phyloP scores from a whole-genome alignment of 2,329 filamentous ascomycete species.

The Annulohypoxylon truncatum region DNA sequence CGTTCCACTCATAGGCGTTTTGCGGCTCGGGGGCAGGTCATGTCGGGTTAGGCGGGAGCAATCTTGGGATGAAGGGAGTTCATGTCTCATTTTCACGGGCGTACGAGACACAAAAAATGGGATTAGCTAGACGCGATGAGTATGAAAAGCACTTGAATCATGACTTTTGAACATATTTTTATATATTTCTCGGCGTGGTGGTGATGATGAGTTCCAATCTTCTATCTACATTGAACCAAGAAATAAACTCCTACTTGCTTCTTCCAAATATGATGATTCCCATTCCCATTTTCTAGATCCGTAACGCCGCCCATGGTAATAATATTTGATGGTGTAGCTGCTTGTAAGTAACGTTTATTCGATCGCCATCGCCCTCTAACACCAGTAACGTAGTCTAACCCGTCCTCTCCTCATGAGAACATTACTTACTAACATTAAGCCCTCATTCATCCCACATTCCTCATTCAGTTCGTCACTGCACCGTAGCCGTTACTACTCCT shows the following conservation, averaged over 20 bases:
- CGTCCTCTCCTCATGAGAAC: constrained; percentile 10
- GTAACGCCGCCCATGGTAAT: constrained; percentile 23
- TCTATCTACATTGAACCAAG: constrained; percentile 7
- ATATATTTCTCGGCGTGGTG: not conserved
- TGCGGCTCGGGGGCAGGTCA: constrained; percentile 33
- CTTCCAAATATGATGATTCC: not conserved
- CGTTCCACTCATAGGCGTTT: constrained; percentile 35
- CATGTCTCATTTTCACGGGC: constrained; percentile 21
- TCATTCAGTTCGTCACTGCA: constrained; percentile 1
- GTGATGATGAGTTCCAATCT: not conserved
- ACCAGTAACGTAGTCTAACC: not conserved
- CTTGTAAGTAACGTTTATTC: not conserved
- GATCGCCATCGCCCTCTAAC: not conserved
- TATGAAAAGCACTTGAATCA: not conserved
- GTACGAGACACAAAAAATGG: constrained; percentile 5
- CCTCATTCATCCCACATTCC: not conserved
- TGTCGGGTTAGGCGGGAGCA: constrained; percentile 24
- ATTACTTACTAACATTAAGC: constrained; percentile 15
- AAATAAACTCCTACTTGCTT: not conserved
- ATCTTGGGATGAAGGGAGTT: constrained; percentile 10
- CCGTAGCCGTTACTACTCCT: constrained; percentile 16
- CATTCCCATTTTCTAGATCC: constrained; percentile 26
- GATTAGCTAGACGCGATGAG: not conserved
- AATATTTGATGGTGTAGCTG: not conserved
- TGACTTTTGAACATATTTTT: not conserved